Percentiles rank a stretch among this genome's conserved stretches.
phyloP scores from a whole-genome alignment of 192 early-diverging fungal species.

The Physocladia obscura region DNA sequence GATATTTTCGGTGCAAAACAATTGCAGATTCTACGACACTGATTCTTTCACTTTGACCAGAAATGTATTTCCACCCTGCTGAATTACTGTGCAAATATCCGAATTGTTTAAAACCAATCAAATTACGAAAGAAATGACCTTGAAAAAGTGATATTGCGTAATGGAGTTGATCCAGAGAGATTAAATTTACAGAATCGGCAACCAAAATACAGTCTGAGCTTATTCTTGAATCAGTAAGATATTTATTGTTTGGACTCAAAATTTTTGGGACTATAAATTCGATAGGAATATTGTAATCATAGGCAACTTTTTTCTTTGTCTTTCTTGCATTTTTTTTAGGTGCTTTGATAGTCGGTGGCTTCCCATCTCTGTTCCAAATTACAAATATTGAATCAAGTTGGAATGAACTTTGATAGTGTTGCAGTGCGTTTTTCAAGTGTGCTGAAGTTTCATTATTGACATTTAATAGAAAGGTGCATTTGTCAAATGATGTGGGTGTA shows the following conservation, averaged over 20 bases:
- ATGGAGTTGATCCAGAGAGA: constrained; percentile 30
- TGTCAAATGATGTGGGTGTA: constrained; percentile 27
- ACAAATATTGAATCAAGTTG: constrained; percentile 28
- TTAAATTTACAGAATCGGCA: constrained; percentile 20
- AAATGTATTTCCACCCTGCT: neutral
- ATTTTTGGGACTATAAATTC: neutral
- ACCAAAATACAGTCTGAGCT: constrained; percentile 33
- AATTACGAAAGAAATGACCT: constrained; percentile 25
- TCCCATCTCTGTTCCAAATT: constrained; percentile 27
- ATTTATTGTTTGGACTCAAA: constrained; percentile 28
- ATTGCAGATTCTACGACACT: constrained; percentile 3
- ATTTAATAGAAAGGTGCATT: constrained; percentile 33
- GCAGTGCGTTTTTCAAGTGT: neutral
- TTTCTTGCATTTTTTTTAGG: constrained; percentile 1
- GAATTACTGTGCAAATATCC: constrained; percentile 12
- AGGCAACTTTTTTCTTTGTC: neutral
- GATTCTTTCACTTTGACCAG: neutral
- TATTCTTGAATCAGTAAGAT: neutral
- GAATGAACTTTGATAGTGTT: constrained; percentile 26
- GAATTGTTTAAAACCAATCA: constrained; percentile 28
- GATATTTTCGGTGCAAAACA: constrained; percentile 31
- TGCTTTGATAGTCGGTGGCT: constrained; percentile 21
- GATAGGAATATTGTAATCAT: constrained; percentile 30
- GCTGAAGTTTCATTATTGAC: neutral
- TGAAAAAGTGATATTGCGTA: constrained; percentile 33